phyloP scores from a whole-genome alignment of 306 rosid genomes.

The Sindora glabra region DNA sequence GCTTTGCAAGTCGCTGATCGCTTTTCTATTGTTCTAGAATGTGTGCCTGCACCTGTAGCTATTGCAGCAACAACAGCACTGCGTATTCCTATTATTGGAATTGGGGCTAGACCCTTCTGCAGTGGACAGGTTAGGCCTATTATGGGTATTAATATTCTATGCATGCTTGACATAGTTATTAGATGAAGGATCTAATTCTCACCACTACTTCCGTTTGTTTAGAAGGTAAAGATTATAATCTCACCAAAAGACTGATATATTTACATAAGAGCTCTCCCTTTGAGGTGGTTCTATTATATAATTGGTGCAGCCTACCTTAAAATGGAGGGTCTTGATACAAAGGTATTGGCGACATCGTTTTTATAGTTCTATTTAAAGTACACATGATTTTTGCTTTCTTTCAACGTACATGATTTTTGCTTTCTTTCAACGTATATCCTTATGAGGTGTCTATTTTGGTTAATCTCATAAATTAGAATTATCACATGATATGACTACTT shows the following conservation, averaged over 20 bases:
- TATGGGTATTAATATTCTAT: conserved; percentile 10
- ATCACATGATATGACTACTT: background rate
- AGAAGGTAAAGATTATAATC: too few relatives aligned
- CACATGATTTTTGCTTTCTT: background rate
- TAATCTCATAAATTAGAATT: background rate
- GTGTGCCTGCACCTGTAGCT: conserved; percentile 81
- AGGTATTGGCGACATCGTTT: too few relatives aligned
- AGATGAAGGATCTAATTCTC: background rate
- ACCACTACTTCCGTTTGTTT: too few relatives aligned
- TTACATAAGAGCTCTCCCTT: too few relatives aligned
- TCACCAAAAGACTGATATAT: too few relatives aligned
- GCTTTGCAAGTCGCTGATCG: conserved; percentile 85
- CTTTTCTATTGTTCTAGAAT: conserved; percentile 76
- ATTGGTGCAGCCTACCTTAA: too few relatives aligned
- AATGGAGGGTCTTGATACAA: too few relatives aligned
- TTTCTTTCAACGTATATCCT: too few relatives aligned
- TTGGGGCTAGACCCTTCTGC: conserved; percentile 95
- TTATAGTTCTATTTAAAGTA: background rate
- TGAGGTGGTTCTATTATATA: too few relatives aligned
- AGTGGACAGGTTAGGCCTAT: conserved; percentile 63
- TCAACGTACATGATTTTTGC: too few relatives aligned
- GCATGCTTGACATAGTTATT: background rate
- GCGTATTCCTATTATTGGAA: conserved; percentile 75
- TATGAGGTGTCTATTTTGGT: too few relatives aligned
- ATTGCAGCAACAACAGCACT: conserved; percentile 79